Conservation (phyloP, 1,284 basidiomycete species). For the Salmacisia buchloeana region DNA sequence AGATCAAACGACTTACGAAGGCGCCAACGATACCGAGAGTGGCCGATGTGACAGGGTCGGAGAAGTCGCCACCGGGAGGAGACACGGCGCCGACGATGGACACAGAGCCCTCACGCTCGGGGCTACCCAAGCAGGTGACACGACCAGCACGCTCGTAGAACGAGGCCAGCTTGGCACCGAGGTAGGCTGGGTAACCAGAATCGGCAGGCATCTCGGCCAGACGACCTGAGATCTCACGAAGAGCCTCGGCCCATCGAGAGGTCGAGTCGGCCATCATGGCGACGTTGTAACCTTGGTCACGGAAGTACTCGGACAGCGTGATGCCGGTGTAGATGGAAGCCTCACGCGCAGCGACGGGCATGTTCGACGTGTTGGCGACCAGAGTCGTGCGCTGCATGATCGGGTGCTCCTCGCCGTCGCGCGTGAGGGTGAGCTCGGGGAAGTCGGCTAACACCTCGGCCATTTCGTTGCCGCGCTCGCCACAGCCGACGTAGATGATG, state of each 20-base stretch:
- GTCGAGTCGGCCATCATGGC: slow-evolving; percentile 99
- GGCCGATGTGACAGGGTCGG: slow-evolving; percentile 94
- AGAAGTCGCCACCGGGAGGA: slow-evolving; percentile 98
- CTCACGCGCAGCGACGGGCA: slow-evolving; percentile 99
- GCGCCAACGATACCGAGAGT: slow-evolving; percentile 98
- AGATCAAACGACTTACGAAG: slow-evolving; percentile 56
- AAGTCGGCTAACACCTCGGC: slow-evolving; percentile 96
- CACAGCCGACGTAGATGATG: slow-evolving; percentile 86
- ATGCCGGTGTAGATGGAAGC: slow-evolving; percentile 99
- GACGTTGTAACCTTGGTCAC: slow-evolving; percentile 95
- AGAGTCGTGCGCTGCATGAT: slow-evolving; percentile 99
- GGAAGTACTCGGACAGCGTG: slow-evolving; percentile 98
- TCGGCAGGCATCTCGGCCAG: slow-evolving; percentile 99
- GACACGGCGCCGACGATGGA: slow-evolving; percentile 99
- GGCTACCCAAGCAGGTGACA: slow-evolving; percentile 84
- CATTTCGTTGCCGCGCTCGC: slow-evolving; percentile 68
- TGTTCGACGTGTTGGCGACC: slow-evolving; percentile 99
- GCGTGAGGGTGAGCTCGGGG: slow-evolving; percentile 86
- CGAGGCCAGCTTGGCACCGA: slow-evolving; percentile 87
- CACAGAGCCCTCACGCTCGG: slow-evolving; percentile 81
- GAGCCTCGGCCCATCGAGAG: slow-evolving; percentile 97
- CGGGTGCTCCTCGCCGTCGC: slow-evolving; percentile 85
- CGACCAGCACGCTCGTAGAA: slow-evolving; percentile 99
- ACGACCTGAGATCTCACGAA: slow-evolving; percentile 98
- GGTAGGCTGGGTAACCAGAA: slow-evolving; percentile 90